Conservation (phyloP, 164 flowering plant species). For the Cinnamomum chago region DNA sequence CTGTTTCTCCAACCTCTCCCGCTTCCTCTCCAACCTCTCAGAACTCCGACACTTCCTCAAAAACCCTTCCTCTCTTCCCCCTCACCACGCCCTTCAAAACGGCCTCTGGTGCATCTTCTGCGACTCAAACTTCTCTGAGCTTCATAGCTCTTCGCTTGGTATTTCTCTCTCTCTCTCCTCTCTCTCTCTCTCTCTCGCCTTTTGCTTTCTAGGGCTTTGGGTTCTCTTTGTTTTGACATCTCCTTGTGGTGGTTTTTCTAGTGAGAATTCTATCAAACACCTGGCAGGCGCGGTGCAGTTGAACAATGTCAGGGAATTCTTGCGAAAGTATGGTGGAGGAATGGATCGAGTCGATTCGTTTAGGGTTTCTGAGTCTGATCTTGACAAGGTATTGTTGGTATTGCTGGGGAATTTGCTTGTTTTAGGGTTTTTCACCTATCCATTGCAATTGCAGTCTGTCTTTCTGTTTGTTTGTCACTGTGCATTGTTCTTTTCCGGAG, state of each 20-base stretch:
- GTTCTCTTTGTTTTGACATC: background rate
- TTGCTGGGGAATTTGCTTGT: too few relatives aligned
- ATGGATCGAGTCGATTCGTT: slow-evolving; percentile 54
- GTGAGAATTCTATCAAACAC: slow-evolving; percentile 68
- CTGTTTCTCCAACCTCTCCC: too few relatives aligned
- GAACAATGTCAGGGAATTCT: slow-evolving; percentile 61
- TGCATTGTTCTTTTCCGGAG: background rate
- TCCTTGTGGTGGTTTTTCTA: slow-evolving; percentile 14
- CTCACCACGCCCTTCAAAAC: slow-evolving; percentile 32
- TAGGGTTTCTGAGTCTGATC: slow-evolving; percentile 51
- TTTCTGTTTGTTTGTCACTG: too few relatives aligned
- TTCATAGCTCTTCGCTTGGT: slow-evolving; percentile 64
- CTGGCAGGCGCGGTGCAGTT: slow-evolving; percentile 64
- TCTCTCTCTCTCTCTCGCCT: too few relatives aligned
- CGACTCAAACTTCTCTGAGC: slow-evolving; percentile 51
- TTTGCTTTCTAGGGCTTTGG: background rate
- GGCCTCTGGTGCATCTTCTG: slow-evolving; percentile 94
- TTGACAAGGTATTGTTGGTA: slow-evolving; percentile 43
- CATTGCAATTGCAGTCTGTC: background rate
- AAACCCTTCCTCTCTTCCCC: slow-evolving; percentile 55
- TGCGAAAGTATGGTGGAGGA: slow-evolving; percentile 72
- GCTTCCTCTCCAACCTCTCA: slow-evolving; percentile 54
- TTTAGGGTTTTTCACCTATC: background rate
- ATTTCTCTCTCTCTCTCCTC: too few relatives aligned
- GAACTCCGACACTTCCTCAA: slow-evolving; percentile 60